A percentile compares a stretch with the other conserved stretches of the same genome.
Conservation (phyloP, 352 stramenopile species). For the Globisporangium acanthophoron region DNA sequence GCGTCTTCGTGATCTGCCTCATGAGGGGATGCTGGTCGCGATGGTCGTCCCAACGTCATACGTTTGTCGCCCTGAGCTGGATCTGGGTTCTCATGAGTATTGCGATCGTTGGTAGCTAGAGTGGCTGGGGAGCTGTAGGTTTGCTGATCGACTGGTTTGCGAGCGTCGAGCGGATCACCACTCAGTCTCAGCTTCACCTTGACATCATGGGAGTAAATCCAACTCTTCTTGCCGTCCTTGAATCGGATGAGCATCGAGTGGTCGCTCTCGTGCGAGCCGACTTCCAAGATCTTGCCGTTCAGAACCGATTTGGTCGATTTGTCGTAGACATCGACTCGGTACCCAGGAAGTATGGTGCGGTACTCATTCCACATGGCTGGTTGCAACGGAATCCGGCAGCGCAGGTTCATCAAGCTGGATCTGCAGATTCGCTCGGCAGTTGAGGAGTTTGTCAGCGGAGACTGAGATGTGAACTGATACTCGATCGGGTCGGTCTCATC, state of each 20-base stretch:
- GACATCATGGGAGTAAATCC: constrained; percentile 16
- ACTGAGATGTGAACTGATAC: constrained; percentile 21
- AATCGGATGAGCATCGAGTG: constrained; percentile 19
- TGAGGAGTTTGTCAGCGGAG: background rate
- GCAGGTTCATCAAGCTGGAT: constrained; percentile 12
- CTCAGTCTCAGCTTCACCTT: constrained; percentile 28
- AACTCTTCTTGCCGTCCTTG: constrained; percentile 22
- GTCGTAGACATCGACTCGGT: constrained; percentile 26
- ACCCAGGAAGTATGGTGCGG: constrained; percentile 12
- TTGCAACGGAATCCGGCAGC: constrained; percentile 21
- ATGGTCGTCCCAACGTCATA: background rate
- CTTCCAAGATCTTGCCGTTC: constrained; percentile 18
- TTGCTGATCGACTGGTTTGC: background rate
- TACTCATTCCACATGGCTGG: constrained; percentile 21
- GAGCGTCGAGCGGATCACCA: constrained; percentile 4
- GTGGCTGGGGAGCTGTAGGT: too few species aligned
- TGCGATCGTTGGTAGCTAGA: background rate
- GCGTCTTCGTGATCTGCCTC: background rate
- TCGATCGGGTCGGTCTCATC: constrained; percentile 9
- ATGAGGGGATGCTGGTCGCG: background rate
- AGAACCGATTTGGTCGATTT: constrained; percentile 14
- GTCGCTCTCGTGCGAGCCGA: constrained; percentile 4
- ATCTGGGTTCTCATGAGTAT: background rate
- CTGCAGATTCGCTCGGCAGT: background rate
- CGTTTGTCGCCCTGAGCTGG: background rate